These are phyloP conservation scores for Leptomonas pyrrhocoris DNA, from an alignment of 208 protist species.

Conservation along the genomic window DNA sequence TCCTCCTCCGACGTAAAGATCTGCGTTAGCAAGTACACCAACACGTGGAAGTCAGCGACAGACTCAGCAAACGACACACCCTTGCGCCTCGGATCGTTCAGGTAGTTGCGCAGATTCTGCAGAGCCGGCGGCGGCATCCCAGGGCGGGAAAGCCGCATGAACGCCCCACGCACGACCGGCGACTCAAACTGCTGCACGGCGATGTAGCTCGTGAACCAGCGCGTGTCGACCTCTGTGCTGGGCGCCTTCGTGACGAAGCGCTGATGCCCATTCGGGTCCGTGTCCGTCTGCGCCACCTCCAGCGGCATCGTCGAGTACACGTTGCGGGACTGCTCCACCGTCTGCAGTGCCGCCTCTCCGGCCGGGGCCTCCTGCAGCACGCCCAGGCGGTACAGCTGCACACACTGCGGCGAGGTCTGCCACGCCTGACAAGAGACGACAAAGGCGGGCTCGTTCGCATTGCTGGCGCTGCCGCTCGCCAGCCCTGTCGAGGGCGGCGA, in stretches of 20 bases:
- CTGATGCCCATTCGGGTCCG: slow-evolving; percentile 64
- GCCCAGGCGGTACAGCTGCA: slow-evolving; percentile 80
- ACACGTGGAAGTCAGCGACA: slow-evolving; percentile 91
- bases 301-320: slow-evolving; percentile 67
- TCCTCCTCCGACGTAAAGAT: slow-evolving; percentile 65
- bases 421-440: slow-evolving; percentile 79
- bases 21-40: slow-evolving; percentile 79
- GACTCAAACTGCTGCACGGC: slow-evolving; percentile 87
- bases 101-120: slow-evolving; percentile 74
- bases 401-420: slow-evolving; percentile 88
- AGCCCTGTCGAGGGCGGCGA: background rate
- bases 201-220: slow-evolving; percentile 90
- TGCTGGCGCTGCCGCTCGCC: background rate
- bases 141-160: slow-evolving; percentile 85
- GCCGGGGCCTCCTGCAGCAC: slow-evolving; percentile 54
- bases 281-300: slow-evolving; percentile 79
- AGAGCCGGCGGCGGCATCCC: slow-evolving; percentile 77
- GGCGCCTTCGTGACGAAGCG: slow-evolving; percentile 68
- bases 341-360: slow-evolving; percentile 24
- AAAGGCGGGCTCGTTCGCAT: background rate
- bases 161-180: slow-evolving; percentile 71
- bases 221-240: slow-evolving; percentile 75
- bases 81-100: slow-evolving; percentile 79
- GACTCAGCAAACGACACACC: slow-evolving; percentile 66
- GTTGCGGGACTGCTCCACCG: slow-evolving; percentile 37